These are phyloP conservation scores for Thelonectria discophora DNA, from an alignment of 2,329 filamentous ascomycete genomes.

Conservation along the genomic window DNA sequence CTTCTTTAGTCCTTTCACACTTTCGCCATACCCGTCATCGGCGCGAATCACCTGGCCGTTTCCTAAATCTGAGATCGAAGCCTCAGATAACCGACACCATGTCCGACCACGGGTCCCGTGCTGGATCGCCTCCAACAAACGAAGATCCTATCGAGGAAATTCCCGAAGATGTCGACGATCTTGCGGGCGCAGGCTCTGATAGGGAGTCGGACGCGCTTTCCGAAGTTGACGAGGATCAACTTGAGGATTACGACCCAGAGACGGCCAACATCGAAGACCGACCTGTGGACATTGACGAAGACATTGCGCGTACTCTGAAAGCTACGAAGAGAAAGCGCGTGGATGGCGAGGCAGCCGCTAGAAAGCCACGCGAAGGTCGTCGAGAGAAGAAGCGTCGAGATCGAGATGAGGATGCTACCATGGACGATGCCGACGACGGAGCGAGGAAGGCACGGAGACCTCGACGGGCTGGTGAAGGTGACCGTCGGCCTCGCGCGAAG, in stretches of 20 bases:
- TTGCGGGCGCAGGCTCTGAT: constrained; percentile 57
- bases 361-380: constrained; percentile 79
- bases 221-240: constrained; percentile 75
- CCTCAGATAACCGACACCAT: constrained; percentile 41
- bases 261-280: constrained; percentile 70
- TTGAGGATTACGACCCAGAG: constrained; percentile 73
- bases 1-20: not conserved
- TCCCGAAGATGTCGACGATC: constrained; percentile 47
- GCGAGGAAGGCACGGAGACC: constrained; percentile 58
- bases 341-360: constrained; percentile 68
- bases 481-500: constrained; percentile 59
- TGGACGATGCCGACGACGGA: constrained; percentile 58
- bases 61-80: not conserved
- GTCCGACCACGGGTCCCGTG: constrained; percentile 59
- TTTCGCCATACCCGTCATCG: not conserved
- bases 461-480: constrained; percentile 56
- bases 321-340: constrained; percentile 71
- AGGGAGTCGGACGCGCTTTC: constrained; percentile 69
- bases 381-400: constrained; percentile 71
- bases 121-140: constrained; percentile 50
- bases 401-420: constrained; percentile 57
- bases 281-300: constrained; percentile 73
- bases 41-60: not conserved
- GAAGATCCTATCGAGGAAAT: constrained; percentile 51
- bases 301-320: constrained; percentile 70